These are phyloP conservation scores for Galerina marginata DNA, from an alignment of 768 basidiomycete genomes.

Conservation along the genomic window DNA sequence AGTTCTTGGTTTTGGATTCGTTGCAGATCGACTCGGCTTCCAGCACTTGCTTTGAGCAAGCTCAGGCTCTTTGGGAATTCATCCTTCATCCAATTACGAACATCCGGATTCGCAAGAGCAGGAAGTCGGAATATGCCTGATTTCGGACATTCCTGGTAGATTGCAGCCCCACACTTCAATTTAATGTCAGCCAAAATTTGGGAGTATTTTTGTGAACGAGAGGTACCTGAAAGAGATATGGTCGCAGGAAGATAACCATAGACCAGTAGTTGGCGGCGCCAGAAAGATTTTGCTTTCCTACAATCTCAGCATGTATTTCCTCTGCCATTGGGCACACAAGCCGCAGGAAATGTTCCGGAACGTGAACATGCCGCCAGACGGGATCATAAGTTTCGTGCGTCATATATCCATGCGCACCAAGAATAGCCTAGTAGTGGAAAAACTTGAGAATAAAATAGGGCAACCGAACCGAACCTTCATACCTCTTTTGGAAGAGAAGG, in stretches of 20 bases:
- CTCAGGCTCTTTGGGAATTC: constrained; percentile 26
- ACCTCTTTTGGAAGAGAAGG: constrained; percentile 30
- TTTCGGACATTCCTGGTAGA: constrained; percentile 26
- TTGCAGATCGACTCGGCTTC: constrained; percentile 21
- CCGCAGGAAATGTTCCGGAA: constrained; percentile 28
- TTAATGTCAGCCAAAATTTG: background rate
- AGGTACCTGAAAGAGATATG: constrained; percentile 27
- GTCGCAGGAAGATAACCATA: constrained; percentile 27
- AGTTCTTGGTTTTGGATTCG: constrained; percentile 26
- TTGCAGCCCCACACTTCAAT: constrained; percentile 28
- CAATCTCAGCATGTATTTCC: constrained; percentile 17
- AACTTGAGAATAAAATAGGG: background rate
- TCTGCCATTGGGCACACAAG: constrained; percentile 35
- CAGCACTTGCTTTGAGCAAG: constrained; percentile 21
- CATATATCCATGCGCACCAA: constrained; percentile 30
- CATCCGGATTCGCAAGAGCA: constrained; percentile 28
- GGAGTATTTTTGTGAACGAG: background rate
- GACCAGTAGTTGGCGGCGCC: constrained; percentile 31
- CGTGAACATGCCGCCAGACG: constrained; percentile 26
- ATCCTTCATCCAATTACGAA: constrained; percentile 31
- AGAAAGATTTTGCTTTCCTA: constrained; percentile 22
- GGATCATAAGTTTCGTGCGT: constrained; percentile 30
- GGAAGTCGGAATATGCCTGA: constrained; percentile 33
- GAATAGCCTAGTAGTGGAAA: constrained; percentile 24
- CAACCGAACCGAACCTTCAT: background rate